These are phyloP conservation scores for Plasmodium gonderi DNA, from an alignment of 169 alveolate species.

Conservation along the genomic window DNA sequence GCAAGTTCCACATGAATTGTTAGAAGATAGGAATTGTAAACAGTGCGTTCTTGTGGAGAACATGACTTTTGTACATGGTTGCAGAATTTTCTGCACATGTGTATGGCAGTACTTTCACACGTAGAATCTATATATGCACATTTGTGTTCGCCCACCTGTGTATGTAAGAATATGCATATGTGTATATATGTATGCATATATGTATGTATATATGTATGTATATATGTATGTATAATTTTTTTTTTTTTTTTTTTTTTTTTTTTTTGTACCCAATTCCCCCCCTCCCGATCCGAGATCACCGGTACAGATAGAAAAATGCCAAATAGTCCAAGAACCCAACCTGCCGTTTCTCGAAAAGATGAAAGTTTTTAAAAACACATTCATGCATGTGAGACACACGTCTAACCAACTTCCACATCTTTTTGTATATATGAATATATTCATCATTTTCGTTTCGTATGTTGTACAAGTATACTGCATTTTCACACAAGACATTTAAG, in stretches of 20 bases:
- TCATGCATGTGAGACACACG: conserved; percentile 10
- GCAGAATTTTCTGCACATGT: too few relatives aligned
- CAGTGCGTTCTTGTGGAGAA: too few relatives aligned
- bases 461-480: conserved; percentile 13
- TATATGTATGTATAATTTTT: neutral
- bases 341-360: neutral
- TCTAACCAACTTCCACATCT: conserved; percentile 12
- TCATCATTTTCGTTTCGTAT: neutral
- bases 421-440: conserved; percentile 18
- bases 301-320: conserved; percentile 33
- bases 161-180: too few relatives aligned
- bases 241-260: neutral
- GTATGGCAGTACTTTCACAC: too few relatives aligned
- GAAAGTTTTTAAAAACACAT: conserved; percentile 24
- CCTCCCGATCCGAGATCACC: neutral
- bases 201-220: neutral
- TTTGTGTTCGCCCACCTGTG: too few relatives aligned
- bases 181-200: too few relatives aligned
- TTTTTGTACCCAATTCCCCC: neutral
- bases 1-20: too few relatives aligned
- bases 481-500: conserved; percentile 14
- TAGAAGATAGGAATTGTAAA: too few relatives aligned
- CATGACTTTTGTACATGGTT: too few relatives aligned
- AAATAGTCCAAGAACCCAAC: conserved; percentile 10
- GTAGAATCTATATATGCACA: too few relatives aligned